phyloP scores from a whole-genome alignment of 2,329 filamentous ascomycete species.

The Aspergillus quadricinctus region DNA sequence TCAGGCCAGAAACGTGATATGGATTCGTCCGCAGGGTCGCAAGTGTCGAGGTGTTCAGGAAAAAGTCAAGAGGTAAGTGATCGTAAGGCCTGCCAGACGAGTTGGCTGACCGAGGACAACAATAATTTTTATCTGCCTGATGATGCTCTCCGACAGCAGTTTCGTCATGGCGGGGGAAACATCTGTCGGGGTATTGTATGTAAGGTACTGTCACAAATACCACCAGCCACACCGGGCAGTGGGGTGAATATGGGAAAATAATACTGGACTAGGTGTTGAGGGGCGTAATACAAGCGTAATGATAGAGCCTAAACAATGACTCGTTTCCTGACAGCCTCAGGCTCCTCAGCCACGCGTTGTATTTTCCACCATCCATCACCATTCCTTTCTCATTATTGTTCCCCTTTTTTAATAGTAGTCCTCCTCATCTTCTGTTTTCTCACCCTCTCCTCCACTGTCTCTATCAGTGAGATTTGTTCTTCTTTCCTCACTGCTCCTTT shows the following conservation, averaged over 20 bases:
- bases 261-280: neutral
- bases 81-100: neutral
- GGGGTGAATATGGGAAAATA: neutral
- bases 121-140: conserved; percentile 21
- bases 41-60: neutral
- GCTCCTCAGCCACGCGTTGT: neutral
- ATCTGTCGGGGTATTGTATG: neutral
- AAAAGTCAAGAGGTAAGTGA: neutral
- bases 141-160: conserved; percentile 14
- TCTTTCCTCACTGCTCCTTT: neutral
- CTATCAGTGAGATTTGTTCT: neutral
- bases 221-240: neutral
- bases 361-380: neutral
- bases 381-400: conserved; percentile 7
- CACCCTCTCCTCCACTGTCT: conserved; percentile 4
- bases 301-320: neutral
- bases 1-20: neutral
- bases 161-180: conserved; percentile 23
- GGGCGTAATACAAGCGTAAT: neutral
- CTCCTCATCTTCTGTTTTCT: conserved; percentile 3
- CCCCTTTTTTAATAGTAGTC: conserved; percentile 1
- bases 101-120: neutral
- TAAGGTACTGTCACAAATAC: neutral
- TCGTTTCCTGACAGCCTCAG: neutral
- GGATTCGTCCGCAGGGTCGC: neutral